Conservation (phyloP, 371 early-diverging fungal genomes). For the Mortierella sp. region DNA sequence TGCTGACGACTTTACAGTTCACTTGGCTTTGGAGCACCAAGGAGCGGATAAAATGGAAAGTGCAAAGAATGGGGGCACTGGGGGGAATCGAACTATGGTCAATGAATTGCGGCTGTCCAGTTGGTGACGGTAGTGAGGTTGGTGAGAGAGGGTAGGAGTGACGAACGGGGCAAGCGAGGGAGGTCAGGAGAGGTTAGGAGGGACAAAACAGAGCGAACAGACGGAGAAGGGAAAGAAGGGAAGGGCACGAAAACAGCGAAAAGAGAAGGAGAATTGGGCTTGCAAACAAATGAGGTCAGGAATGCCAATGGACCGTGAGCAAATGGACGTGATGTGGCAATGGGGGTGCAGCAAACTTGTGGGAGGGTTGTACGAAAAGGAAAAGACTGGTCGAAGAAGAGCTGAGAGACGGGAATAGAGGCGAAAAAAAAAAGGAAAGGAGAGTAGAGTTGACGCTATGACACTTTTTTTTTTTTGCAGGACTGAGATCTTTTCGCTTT, state of each 20-base stretch:
- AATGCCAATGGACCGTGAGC: too few relatives aligned
- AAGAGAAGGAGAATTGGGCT: not conserved
- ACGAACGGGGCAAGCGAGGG: not conserved
- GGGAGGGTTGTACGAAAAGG: too few relatives aligned
- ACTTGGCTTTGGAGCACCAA: not conserved
- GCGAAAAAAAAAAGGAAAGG: not conserved
- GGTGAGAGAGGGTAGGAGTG: not conserved
- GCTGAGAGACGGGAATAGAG: not conserved
- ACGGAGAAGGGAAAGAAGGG: slow-evolving; percentile 4
- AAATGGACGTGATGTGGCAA: too few relatives aligned
- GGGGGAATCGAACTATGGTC: not conserved
- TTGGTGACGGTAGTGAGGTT: not conserved
- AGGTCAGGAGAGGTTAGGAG: slow-evolving; percentile 2
- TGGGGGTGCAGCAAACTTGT: too few relatives aligned
- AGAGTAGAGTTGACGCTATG: too few relatives aligned
- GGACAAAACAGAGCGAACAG: not conserved
- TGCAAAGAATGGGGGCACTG: not conserved
- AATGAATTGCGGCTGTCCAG: slow-evolving; percentile 3
- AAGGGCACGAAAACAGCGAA: not conserved
- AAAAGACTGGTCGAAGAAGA: not conserved
- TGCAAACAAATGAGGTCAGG: not conserved
- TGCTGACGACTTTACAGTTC: slow-evolving; percentile 1
- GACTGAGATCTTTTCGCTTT: not conserved
- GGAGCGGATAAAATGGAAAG: not conserved
- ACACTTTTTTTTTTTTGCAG: too few relatives aligned